These are phyloP conservation scores for Pyricularia sp. DNA, from an alignment of 2,329 filamentous ascomycete genomes.

Conservation along the genomic window DNA sequence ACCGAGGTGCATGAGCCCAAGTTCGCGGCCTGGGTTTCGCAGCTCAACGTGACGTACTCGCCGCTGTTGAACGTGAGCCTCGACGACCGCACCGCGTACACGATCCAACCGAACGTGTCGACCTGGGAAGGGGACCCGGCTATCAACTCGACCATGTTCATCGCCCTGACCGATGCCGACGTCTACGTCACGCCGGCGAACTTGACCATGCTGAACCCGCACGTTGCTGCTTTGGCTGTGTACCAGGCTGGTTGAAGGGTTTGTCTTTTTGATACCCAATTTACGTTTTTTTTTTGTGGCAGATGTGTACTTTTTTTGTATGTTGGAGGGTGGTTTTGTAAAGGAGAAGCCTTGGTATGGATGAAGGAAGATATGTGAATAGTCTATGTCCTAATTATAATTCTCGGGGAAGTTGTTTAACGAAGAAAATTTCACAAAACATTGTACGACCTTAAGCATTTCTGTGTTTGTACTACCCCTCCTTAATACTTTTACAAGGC, in stretches of 20 bases:
- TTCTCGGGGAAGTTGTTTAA: not conserved
- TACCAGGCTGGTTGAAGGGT: conserved; percentile 57
- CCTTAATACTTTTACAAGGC: too few relatives aligned
- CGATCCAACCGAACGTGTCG: conserved; percentile 57
- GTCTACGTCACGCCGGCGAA: conserved; percentile 41
- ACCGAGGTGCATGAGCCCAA: conserved; percentile 44
- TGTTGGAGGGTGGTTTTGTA: not conserved
- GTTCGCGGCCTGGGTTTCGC: conserved; percentile 64
- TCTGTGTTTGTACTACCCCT: not conserved
- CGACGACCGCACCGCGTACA: conserved; percentile 42
- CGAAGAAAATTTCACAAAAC: not conserved
- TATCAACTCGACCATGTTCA: conserved; percentile 67
- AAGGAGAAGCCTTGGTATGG: not conserved
- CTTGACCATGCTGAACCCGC: conserved; percentile 57
- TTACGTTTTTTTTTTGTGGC: not conserved
- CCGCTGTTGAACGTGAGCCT: conserved; percentile 38
- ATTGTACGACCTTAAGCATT: not conserved
- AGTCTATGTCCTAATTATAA: not conserved
- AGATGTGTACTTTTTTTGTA: too few relatives aligned
- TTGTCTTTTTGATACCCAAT: not conserved
- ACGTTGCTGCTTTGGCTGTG: conserved; percentile 60
- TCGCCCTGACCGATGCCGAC: conserved; percentile 60
- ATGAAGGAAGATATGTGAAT: not conserved
- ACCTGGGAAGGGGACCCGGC: conserved; percentile 56
- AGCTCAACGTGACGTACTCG: conserved; percentile 64